Conservation (phyloP, 208 protist genomes). For the Acanthamoeba polyphaga region DNA sequence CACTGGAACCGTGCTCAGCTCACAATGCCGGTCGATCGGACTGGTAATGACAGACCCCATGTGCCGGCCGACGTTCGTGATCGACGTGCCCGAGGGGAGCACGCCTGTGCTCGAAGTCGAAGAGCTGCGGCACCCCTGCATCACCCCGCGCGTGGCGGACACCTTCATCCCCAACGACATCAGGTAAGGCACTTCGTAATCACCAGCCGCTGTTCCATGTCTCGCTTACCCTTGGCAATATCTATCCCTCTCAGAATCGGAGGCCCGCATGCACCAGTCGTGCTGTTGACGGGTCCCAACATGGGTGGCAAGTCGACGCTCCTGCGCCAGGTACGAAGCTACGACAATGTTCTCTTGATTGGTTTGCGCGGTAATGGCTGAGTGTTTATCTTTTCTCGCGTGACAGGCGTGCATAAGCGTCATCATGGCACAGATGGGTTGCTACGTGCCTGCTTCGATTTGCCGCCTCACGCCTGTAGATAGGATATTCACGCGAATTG, state of each 20-base stretch:
- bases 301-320: conserved; percentile 99
- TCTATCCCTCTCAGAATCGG: neutral
- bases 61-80: conserved; percentile 84
- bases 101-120: conserved; percentile 36
- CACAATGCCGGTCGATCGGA: neutral
- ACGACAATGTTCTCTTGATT: neutral
- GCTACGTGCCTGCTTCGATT: conserved; percentile 90
- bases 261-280: conserved; percentile 76
- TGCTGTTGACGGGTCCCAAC: conserved; percentile 98
- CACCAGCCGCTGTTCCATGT: neutral
- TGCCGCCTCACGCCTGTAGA: conserved; percentile 92
- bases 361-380: neutral
- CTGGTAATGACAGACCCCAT: conserved; percentile 37
- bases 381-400: neutral
- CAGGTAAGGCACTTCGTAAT: neutral
- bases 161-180: conserved; percentile 87
- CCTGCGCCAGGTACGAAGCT: conserved; percentile 93
- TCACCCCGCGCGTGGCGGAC: conserved; percentile 64
- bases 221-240: neutral
- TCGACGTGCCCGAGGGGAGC: neutral
- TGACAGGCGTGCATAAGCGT: conserved; percentile 92
- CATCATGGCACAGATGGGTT: conserved; percentile 98
- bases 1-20: too few species aligned
- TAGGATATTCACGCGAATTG: conserved; percentile 98
- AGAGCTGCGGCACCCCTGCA: conserved; percentile 83